Percentiles rank a stretch among this genome's conserved stretches.
phyloP scores from a whole-genome alignment of 768 basidiomycete species.

The Leucosporidium creatinivorum region DNA sequence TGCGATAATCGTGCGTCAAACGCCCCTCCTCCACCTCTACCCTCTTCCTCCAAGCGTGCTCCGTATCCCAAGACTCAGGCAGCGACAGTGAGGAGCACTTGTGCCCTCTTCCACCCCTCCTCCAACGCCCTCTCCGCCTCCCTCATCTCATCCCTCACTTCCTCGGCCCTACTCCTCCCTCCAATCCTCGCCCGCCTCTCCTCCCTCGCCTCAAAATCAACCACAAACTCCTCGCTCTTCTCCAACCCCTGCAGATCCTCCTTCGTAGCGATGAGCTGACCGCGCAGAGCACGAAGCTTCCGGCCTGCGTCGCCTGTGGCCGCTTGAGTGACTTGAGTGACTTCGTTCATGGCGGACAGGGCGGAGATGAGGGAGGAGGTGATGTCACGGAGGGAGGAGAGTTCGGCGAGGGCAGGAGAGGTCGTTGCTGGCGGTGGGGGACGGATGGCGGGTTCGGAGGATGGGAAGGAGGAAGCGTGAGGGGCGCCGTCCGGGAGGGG shows the following conservation, averaged over 20 bases:
- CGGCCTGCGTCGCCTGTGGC: constrained; percentile 77
- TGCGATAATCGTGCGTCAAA: too few species aligned
- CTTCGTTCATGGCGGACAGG: constrained; percentile 70
- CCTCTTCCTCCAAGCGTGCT: too few species aligned
- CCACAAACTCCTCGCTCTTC: constrained; percentile 11
- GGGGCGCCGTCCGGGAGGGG: constrained; percentile 42
- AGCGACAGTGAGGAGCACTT: neutral
- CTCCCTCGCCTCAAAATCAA: constrained; percentile 5
- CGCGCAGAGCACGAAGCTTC: constrained; percentile 63
- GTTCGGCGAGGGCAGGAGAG: constrained; percentile 42
- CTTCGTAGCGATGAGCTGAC: constrained; percentile 1
- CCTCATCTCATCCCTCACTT: constrained; percentile 11
- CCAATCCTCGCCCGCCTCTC: neutral
- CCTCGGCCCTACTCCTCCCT: neutral
- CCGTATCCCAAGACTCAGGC: too few species aligned
- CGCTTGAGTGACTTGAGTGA: constrained; percentile 79
- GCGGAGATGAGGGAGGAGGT: constrained; percentile 69
- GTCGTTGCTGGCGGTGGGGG: neutral
- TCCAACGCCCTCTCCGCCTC: neutral
- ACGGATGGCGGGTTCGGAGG: neutral
- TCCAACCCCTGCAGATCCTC: constrained; percentile 6
- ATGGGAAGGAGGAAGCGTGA: constrained; percentile 23
- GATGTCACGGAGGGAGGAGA: constrained; percentile 63
- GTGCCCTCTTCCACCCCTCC: neutral
- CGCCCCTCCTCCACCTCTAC: too few species aligned